These are phyloP conservation scores for Helotiales sp. DNA, from an alignment of 2,329 filamentous ascomycete genomes.

Conservation along the genomic window DNA sequence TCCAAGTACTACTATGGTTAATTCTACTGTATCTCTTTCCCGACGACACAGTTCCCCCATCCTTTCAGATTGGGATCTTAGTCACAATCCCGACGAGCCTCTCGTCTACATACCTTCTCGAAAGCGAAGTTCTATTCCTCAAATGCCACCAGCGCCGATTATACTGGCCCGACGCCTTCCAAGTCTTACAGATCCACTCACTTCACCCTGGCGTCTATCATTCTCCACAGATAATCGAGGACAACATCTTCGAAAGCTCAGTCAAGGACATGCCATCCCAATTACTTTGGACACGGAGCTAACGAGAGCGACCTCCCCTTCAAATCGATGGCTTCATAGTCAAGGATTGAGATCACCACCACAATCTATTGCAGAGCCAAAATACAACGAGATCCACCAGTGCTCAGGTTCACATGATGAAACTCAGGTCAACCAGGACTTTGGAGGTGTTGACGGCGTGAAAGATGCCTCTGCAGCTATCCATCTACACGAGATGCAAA, in stretches of 20 bases:
- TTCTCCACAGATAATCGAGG: slow-evolving; percentile 37
- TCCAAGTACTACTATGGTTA: slow-evolving; percentile 21
- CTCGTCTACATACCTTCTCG: slow-evolving; percentile 21
- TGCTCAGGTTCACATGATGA: slow-evolving; percentile 12
- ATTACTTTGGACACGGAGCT: slow-evolving; percentile 16
- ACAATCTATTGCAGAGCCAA: slow-evolving; percentile 21
- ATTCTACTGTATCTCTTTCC: slow-evolving; percentile 24
- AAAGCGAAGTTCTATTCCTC: slow-evolving; percentile 30
- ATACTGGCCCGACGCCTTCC: slow-evolving; percentile 35
- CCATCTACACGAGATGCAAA: slow-evolving; percentile 41
- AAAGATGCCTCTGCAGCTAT: slow-evolving; percentile 22
- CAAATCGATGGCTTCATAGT: slow-evolving; percentile 32
- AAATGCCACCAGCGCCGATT: slow-evolving; percentile 33
- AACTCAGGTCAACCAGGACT: slow-evolving; percentile 27
- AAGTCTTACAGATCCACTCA: slow-evolving; percentile 33
- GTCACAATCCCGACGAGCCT: background rate
- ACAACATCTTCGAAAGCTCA: slow-evolving; percentile 38
- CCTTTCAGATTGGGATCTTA: slow-evolving; percentile 16
- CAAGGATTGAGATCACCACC: slow-evolving; percentile 35
- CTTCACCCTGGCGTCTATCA: slow-evolving; percentile 42
- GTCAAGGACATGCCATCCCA: slow-evolving; percentile 29
- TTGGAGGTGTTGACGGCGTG: slow-evolving; percentile 40
- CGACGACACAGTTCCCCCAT: slow-evolving; percentile 35
- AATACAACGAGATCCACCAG: slow-evolving; percentile 18
- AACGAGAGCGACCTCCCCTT: slow-evolving; percentile 12